Percentiles rank a stretch among this genome's conserved stretches.
Evolutionary conservation across 2,329 filamentous ascomycete species (phyloP).

Genomic region (Monosporascus sp.): DNA sequence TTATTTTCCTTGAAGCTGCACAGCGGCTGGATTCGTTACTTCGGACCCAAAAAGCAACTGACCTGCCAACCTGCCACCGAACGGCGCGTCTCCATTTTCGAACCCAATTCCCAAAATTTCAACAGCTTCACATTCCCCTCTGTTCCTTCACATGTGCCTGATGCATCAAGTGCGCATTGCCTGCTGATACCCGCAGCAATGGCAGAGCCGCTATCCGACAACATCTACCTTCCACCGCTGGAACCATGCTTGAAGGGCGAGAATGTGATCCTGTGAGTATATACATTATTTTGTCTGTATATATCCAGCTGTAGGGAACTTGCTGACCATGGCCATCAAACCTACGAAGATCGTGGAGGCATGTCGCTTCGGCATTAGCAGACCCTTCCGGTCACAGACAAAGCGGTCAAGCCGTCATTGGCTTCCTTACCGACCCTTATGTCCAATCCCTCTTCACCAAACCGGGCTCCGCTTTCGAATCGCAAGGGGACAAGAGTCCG

Average conservation of each 20-base stretch:
- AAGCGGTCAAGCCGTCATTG: conserved; percentile 50
- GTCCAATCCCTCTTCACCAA: conserved; percentile 64
- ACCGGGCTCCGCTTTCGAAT: conserved; percentile 63
- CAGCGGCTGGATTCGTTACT: not conserved
- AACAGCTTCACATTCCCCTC: conserved; percentile 6
- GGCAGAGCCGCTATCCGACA: conserved; percentile 62
- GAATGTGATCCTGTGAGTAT: conserved; percentile 69
- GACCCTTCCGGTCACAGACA: conserved; percentile 55
- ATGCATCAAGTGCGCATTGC: conserved; percentile 26
- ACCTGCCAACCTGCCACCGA: not conserved
- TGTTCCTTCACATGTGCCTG: conserved; percentile 23
- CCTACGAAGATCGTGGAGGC: conserved; percentile 54
- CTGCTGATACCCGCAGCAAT: conserved; percentile 56
- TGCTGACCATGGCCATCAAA: not conserved
- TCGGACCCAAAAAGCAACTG: not conserved
- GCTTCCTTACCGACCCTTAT: conserved; percentile 67
- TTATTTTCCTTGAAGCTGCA: not conserved
- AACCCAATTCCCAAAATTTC: conserved; percentile 9
- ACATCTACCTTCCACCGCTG: conserved; percentile 76
- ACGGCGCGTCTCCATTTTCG: not conserved
- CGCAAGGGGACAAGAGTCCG: conserved; percentile 47
- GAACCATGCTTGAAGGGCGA: conserved; percentile 81
- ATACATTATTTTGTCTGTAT: conserved; percentile 4
- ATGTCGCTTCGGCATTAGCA: conserved; percentile 49
- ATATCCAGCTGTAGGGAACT: not conserved